phyloP scores from a whole-genome alignment of 2,329 filamentous ascomycete species.

The Pseudopyrenochaeta lycopersici region DNA sequence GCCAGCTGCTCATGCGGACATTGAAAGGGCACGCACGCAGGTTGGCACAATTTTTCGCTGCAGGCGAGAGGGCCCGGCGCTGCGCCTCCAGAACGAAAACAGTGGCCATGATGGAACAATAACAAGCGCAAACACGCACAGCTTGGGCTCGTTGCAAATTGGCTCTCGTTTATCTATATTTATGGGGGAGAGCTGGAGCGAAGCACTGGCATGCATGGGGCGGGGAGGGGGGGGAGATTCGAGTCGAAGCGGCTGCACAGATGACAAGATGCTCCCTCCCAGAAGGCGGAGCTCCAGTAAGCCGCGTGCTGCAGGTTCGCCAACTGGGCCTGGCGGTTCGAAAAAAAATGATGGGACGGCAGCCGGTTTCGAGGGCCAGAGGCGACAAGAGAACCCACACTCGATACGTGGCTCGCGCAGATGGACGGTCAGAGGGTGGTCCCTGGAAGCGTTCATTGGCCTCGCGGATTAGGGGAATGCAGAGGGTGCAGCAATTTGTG shows the following conservation, averaged over 20 bases:
- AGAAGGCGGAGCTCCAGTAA: conserved; percentile 23
- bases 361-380: conserved; percentile 6
- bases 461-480: conserved; percentile 19
- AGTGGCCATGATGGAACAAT: conserved; percentile 8
- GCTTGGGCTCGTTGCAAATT: too few relatives aligned
- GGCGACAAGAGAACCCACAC: not conserved
- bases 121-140: conserved; percentile 1
- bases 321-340: conserved; percentile 12
- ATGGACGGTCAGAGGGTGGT: conserved; percentile 29
- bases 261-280: conserved; percentile 18
- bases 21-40: not conserved
- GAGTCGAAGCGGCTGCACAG: conserved; percentile 6
- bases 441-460: conserved; percentile 37
- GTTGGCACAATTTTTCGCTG: conserved; percentile 30
- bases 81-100: not conserved
- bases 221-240: conserved; percentile 10
- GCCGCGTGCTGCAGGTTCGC: conserved; percentile 20
- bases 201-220: conserved; percentile 28
- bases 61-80: conserved; percentile 6
- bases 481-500: conserved; percentile 32
- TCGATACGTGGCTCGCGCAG: conserved; percentile 40
- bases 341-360: not conserved
- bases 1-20: conserved; percentile 23
- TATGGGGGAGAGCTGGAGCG: too few relatives aligned
- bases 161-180: too few relatives aligned